Evolutionary conservation across 176 grass and related monocot genomes (phyloP), one percentile per base, ranked within the genome.

Genomic region (Poa pratensis): DNA sequence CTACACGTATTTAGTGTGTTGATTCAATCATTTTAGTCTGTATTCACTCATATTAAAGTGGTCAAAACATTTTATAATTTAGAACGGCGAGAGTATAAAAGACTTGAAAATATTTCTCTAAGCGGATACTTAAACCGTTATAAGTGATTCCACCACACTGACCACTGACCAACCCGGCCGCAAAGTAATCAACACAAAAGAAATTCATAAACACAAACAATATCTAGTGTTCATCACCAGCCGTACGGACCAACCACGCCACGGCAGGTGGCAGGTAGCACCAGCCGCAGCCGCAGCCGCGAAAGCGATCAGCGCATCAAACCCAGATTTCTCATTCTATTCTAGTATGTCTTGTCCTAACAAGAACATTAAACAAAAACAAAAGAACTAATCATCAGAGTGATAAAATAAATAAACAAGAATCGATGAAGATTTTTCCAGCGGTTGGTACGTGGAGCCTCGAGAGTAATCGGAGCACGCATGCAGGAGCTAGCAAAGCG

Each of bases 241-340:
- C n/a, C 50, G 22, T 50, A 61, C 3, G 0, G 17, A 9, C 83
- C 83, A 86, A 86, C 72, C 53, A 16, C 1, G 5, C 22, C 14
- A 20, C 71, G 88, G 18, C 83, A 69, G 5, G 83, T 82, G 88
- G 40, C 83, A 22, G n/a, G 48, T 54, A 50, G 58, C 76, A 26
- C 2, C 48, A 17, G 17, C 52, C 4, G 43, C 40, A 24, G 3
- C 40, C 0, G 40, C 35, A 72, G 69, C 35, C 0, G 40, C 15
- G 24, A 48, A 66, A 89, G 46, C 17, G 61, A 62, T 27, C 18
- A 6, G 23, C 83, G 52, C 71, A 86, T 63, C 23, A 6, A 69
- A 39, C 1, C 16, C 5, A 4, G 0, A 3, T 42, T 62, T 32
- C 7, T n/a, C n/a, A n/a, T n/a, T n/a, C n/a, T n/a, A n/a, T n/a